Conservation (phyloP, 176 grass and related monocot genomes). For the Hsuehochloa calcarea region DNA sequence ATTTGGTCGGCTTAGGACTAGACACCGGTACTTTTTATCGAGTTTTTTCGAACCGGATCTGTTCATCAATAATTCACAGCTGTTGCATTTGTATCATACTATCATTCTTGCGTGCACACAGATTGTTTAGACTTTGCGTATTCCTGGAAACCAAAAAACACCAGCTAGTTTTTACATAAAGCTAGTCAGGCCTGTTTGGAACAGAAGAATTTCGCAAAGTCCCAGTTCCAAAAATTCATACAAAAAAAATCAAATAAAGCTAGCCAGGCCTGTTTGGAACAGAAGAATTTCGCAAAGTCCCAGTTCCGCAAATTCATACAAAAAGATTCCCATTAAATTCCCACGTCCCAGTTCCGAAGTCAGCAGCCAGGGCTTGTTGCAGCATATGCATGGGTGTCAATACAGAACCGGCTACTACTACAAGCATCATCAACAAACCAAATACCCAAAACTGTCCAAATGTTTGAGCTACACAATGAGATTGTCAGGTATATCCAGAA, state of each 20-base stretch:
- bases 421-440: background rate
- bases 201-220: background rate
- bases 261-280: background rate
- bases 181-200: background rate
- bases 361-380: background rate
- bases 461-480: background rate
- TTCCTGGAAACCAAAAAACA: background rate
- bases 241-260: background rate
- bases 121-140: background rate
- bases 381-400: background rate
- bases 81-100: background rate
- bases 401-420: background rate
- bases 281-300: background rate
- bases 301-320: background rate
- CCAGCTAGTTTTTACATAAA: background rate
- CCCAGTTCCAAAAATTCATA: background rate
- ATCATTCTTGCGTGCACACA: background rate
- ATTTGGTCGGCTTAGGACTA: constrained; percentile 17
- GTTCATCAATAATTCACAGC: background rate
- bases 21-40: background rate
- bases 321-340: background rate
- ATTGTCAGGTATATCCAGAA: background rate
- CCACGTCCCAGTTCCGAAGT: background rate
- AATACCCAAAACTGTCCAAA: background rate
- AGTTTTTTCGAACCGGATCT: background rate